A percentile compares a stretch with the other conserved stretches of the same genome.
Evolutionary conservation across 2,329 filamentous ascomycete species (phyloP).

Genomic region (Penicillium nordicum): DNA sequence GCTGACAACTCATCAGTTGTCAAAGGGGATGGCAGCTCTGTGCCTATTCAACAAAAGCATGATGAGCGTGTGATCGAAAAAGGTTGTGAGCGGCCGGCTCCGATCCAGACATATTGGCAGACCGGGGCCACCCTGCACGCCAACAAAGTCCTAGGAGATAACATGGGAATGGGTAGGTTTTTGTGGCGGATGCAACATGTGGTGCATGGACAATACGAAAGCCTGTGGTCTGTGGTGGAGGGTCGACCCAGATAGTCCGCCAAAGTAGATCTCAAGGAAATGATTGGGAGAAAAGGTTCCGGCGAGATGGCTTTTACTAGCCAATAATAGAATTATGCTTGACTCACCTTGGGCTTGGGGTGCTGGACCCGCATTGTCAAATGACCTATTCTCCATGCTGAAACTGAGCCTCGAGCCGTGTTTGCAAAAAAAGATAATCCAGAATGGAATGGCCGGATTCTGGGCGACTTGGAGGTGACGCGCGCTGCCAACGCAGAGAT

Average conservation of each 20-base stretch:
- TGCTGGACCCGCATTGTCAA: slow-evolving; percentile 22
- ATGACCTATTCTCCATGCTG: slow-evolving; percentile 21
- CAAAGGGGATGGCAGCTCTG: slow-evolving; percentile 16
- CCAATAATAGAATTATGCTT: slow-evolving; percentile 4
- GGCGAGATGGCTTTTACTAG: background rate
- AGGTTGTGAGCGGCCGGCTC: slow-evolving; percentile 25
- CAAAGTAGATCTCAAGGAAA: slow-evolving; percentile 10
- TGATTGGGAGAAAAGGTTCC: slow-evolving; percentile 11
- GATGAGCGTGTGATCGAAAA: slow-evolving; percentile 35
- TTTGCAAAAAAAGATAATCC: background rate
- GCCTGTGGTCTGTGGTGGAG: background rate
- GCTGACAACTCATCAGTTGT: slow-evolving; percentile 31
- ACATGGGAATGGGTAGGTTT: slow-evolving; percentile 12
- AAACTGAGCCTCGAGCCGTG: slow-evolving; percentile 1
- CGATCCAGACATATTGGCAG: slow-evolving; percentile 2
- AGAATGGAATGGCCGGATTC: slow-evolving; percentile 6
- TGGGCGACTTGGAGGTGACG: slow-evolving; percentile 14
- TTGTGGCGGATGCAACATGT: slow-evolving; percentile 10
- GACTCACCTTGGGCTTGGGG: slow-evolving; percentile 20
- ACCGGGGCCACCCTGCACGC: slow-evolving; percentile 1
- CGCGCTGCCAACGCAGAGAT: slow-evolving; percentile 36
- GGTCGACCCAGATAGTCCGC: slow-evolving; percentile 3
- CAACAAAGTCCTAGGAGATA: background rate
- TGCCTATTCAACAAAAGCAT: slow-evolving; percentile 22
- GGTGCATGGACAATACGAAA: slow-evolving; percentile 12